Conservation (phyloP, 2,329 filamentous ascomycete genomes). For the Keithomyces neogunnii region DNA sequence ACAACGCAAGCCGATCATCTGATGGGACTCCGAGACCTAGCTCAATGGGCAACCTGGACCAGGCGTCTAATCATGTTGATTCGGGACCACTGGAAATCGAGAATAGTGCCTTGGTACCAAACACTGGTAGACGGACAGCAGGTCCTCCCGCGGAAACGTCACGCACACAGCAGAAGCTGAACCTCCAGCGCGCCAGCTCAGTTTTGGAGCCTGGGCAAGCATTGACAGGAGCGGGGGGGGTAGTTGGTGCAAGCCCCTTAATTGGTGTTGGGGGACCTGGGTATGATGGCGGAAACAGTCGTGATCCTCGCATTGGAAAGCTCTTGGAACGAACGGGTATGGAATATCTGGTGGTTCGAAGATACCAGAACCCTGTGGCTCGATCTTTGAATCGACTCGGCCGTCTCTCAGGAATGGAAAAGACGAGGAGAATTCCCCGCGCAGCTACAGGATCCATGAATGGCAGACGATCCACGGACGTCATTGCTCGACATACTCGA, state of each 20-base stretch:
- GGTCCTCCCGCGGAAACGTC: conserved; percentile 46
- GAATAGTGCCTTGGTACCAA: conserved; percentile 39
- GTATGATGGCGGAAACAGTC: conserved; percentile 41
- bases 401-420: conserved; percentile 42
- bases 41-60: conserved; percentile 30
- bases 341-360: conserved; percentile 65
- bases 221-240: conserved; percentile 24
- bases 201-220: conserved; percentile 56
- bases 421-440: conserved; percentile 39
- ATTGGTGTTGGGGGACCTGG: conserved; percentile 44
- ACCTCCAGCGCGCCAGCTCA: conserved; percentile 65
- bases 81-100: conserved; percentile 18
- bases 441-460: conserved; percentile 28
- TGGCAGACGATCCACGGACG: conserved; percentile 24
- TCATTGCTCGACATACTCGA: conserved; percentile 25
- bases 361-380: conserved; percentile 63
- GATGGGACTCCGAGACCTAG: conserved; percentile 29
- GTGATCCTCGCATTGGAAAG: conserved; percentile 55
- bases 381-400: conserved; percentile 44
- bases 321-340: conserved; percentile 62
- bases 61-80: conserved; percentile 15
- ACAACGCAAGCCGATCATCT: conserved; percentile 19
- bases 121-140: conserved; percentile 29
- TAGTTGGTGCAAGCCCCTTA: conserved; percentile 35
- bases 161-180: conserved; percentile 67